Conservation (phyloP, 192 early-diverging fungal genomes). For the Geosiphon pyriformis region DNA sequence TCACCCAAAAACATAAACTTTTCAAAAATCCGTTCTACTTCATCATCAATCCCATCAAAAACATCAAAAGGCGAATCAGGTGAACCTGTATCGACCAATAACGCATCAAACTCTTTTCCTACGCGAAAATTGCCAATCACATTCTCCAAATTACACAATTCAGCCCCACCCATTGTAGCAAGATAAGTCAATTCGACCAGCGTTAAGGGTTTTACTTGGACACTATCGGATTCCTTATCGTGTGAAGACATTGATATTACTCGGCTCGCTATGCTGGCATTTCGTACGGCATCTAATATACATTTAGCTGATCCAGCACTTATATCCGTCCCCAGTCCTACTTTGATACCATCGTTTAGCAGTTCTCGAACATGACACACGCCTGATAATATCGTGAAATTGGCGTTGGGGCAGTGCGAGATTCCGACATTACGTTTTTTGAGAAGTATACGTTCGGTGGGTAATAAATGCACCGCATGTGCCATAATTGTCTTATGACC, state of each 20-base stretch:
- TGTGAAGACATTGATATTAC: slow-evolving; percentile 34
- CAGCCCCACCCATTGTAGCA: slow-evolving; percentile 88
- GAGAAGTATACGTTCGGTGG: slow-evolving; percentile 64
- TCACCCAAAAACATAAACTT: slow-evolving; percentile 92
- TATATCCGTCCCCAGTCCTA: slow-evolving; percentile 93
- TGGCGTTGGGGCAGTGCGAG: slow-evolving; percentile 89
- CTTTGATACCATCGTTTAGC: slow-evolving; percentile 65
- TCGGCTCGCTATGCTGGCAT: slow-evolving; percentile 69
- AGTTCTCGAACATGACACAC: slow-evolving; percentile 74
- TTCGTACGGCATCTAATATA: slow-evolving; percentile 83
- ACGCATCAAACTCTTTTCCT: slow-evolving; percentile 92
- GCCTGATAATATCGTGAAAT: slow-evolving; percentile 81
- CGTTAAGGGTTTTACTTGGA: slow-evolving; percentile 41
- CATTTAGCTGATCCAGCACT: slow-evolving; percentile 83
- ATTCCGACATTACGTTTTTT: slow-evolving; percentile 64
- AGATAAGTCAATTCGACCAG: slow-evolving; percentile 75
- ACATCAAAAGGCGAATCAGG: slow-evolving; percentile 54
- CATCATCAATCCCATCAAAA: slow-evolving; percentile 50
- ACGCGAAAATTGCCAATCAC: slow-evolving; percentile 75
- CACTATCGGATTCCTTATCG: slow-evolving; percentile 15
- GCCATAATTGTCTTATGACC: slow-evolving; percentile 79
- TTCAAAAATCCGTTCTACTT: slow-evolving; percentile 57
- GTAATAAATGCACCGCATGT: slow-evolving; percentile 84
- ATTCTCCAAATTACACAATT: slow-evolving; percentile 66
- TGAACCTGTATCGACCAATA: slow-evolving; percentile 56